Base-by-base conservation (phyloP, 371 early-diverging fungal species). In the Mortierella sp. region DNA sequence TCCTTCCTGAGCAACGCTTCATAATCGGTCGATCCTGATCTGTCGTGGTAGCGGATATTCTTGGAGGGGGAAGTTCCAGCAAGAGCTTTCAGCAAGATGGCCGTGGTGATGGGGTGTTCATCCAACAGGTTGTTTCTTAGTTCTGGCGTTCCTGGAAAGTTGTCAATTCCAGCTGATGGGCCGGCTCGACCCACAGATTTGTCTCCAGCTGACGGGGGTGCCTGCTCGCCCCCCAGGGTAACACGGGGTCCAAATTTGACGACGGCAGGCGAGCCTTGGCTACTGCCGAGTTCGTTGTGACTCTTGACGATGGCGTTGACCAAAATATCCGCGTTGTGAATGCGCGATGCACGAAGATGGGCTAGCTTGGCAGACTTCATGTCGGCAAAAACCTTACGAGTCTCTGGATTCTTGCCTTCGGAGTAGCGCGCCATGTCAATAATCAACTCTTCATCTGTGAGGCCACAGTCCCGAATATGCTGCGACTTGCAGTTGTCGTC, bases 371-470 rank as follows among this genome's bases (percentile, higher is more conserved):
- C 79, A 24, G 81, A 76, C 24, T 79, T 76, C 72, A 72, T 74
- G 14, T 73, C 61, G 13, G 77, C 73, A 74, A 85, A 85, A 21
- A 61, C 69, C 46, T 79, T 67, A 43, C 79, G 73, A 16, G 74
- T 34, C 28, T 71, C 57, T 3, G 74, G 51, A 0, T 67, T 71
- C 46, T 69, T 81, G n/a, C 86, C 86, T 71, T 85, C 86, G 0
- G 86, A 73, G 37, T 85, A 85, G 19, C 81, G 81, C 3, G 86
- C 86, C 79, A 85, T 76, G 59, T 85, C 86, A 5, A 81, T 76
- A 16, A 85, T 28, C 24, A 85, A 61, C 24, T 85, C 86, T 26
- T 81, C 86, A 31, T 85, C 82, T 8, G 86, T 78, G 50, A 81
- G 61, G 14, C 44, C 72, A 67, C 76, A 81, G 34, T 85, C 77